Base-by-base conservation (phyloP, 306 rosid species). In the Sophora flavescens region DNA sequence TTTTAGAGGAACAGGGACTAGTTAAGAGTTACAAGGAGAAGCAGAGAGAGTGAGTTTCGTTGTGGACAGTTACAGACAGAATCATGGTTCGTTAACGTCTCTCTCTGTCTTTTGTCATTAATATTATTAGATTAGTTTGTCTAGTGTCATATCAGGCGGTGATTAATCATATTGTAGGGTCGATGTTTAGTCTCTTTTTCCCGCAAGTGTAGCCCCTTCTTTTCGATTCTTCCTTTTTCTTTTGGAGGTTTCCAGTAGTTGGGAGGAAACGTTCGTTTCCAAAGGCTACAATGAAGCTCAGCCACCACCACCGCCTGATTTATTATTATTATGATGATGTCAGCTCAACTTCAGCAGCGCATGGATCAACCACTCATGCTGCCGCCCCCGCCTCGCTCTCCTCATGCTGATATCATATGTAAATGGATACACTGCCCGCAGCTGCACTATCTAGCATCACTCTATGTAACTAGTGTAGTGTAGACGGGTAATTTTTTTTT, bases 261-360 rank as follows among this genome's bases (percentile, higher is more conserved):
- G 3, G 5, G 30, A 14, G 16, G 45, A 54, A 35, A 6, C 42
- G 39, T 44, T 44, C 61, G 33, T 48, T 54, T 76, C 42, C 79
- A 83, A 86, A 86, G 88, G 88, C 76, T 81, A 77, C 52, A 76
- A 73, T 32, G 41, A 63, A 71, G 56, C 82, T 28, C 62, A 13
- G 36, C 79, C 56, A 28, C 74, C 50, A 76, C 81, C 66, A 12
- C 30, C 28, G 0, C 10, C 11, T 54, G 7, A 2, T 57, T 47
- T 47, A 10, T 14, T 10, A 44, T 44, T 44, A 2, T 11, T 44
- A 30, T 30, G 10, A 50, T 50, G n/a, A 50, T 61, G 65, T 72
- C 72, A 32, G 2, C 70, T 80, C 82, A 71, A 71, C 85, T 67
- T 39, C 56, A 39, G 48, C 65, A 64, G 28, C 66, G 66, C 77